These are phyloP conservation scores for Taiozyma onychis DNA, from an alignment of 1,139 yeast species.

Conservation along the genomic window DNA sequence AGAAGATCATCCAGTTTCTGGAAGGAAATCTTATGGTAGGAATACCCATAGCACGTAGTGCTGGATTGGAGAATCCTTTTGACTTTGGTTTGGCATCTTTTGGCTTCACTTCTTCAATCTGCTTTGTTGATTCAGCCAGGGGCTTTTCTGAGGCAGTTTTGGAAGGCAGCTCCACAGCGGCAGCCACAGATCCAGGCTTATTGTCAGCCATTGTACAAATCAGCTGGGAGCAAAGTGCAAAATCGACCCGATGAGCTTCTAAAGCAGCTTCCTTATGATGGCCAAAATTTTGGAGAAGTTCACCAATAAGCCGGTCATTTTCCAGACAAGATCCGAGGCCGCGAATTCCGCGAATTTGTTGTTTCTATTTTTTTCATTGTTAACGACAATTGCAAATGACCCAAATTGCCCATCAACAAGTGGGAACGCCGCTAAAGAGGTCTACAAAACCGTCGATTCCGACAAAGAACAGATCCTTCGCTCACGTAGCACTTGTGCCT, in stretches of 20 bases:
- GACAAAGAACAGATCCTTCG: not conserved
- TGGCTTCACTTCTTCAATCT: not conserved
- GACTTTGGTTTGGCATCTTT: conserved; percentile 3
- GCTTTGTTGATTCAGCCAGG: not conserved
- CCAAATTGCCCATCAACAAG: not conserved
- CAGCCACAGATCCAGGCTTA: not conserved
- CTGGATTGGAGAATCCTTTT: conserved; percentile 71
- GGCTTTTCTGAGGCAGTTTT: not conserved
- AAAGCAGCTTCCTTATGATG: not conserved
- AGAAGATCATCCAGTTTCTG: conserved; percentile 89
- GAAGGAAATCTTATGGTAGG: conserved; percentile 76
- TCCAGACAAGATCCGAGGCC: too few species aligned
- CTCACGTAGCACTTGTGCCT: not conserved
- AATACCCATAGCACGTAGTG: conserved; percentile 82
- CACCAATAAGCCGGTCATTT: not conserved
- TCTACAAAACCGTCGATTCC: not conserved
- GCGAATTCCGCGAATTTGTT: not conserved
- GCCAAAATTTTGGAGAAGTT: not conserved
- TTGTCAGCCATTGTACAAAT: not conserved
- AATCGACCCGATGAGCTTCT: not conserved
- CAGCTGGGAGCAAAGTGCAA: not conserved
- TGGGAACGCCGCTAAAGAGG: not conserved
- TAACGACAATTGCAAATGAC: not conserved
- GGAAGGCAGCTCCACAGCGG: not conserved
- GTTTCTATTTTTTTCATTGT: not conserved